Conservation (phyloP, 345 rosid genomes). For the Eucalyptus dawsonii region DNA sequence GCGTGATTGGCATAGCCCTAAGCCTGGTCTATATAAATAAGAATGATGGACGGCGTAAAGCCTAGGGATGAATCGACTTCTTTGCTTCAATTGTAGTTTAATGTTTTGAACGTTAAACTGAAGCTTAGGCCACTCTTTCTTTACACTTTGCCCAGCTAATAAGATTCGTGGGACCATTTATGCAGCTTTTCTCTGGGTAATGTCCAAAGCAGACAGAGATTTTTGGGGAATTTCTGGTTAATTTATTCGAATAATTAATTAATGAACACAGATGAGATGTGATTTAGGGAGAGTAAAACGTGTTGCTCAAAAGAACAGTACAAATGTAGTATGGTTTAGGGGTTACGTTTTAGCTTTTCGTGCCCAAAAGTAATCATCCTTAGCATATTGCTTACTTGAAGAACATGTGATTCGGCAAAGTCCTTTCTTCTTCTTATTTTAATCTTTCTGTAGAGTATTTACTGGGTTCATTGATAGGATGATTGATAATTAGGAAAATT, state of each 20-base stretch:
- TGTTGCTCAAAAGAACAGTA: background rate
- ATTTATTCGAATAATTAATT: background rate
- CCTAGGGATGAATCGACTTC: conserved; percentile 41
- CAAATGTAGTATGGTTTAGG: background rate
- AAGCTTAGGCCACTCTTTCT: background rate
- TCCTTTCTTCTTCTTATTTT: background rate
- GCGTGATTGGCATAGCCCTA: background rate
- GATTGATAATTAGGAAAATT: background rate
- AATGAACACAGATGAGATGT: background rate
- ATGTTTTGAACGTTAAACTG: background rate
- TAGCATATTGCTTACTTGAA: background rate
- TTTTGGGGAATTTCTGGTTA: background rate
- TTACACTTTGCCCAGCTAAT: background rate
- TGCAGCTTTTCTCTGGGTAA: background rate
- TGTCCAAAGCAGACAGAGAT: background rate
- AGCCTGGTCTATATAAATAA: background rate
- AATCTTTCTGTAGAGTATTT: background rate
- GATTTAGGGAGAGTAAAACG: background rate
- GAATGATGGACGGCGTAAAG: background rate
- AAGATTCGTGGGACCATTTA: background rate
- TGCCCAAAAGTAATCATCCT: background rate
- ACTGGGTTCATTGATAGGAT: background rate
- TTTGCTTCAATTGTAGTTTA: conserved; percentile 58
- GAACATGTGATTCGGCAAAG: background rate
- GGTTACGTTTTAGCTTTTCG: background rate